Percentiles rank a stretch among this genome's conserved stretches.
These are phyloP conservation scores for Davidsoniella australis DNA, from an alignment of 2,329 filamentous ascomycete species.

Conservation along the genomic window DNA sequence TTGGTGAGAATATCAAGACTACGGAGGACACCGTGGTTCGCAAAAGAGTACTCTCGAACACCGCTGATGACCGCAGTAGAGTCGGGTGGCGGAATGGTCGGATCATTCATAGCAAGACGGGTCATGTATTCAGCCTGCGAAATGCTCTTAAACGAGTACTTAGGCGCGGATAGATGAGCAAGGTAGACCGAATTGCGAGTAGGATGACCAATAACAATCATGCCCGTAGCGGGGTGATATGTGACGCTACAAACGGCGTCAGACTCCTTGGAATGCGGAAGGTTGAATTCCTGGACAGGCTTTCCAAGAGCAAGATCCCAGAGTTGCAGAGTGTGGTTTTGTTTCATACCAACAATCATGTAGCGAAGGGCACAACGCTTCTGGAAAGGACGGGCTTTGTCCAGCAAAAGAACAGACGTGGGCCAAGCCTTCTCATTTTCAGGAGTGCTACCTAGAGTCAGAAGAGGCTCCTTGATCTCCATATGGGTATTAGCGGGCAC, in stretches of 20 bases:
- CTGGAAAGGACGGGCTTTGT: slow-evolving; percentile 85
- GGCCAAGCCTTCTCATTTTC: slow-evolving; percentile 91
- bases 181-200: slow-evolving; percentile 97
- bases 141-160: slow-evolving; percentile 69
- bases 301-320: slow-evolving; percentile 95
- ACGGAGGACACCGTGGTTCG: slow-evolving; percentile 67
- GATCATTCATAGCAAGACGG: slow-evolving; percentile 55
- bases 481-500: slow-evolving; percentile 40
- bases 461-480: slow-evolving; percentile 70
- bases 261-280: slow-evolving; percentile 89
- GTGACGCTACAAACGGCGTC: slow-evolving; percentile 96
- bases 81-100: slow-evolving; percentile 65
- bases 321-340: slow-evolving; percentile 94
- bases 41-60: slow-evolving; percentile 86
- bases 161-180: slow-evolving; percentile 82
- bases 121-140: slow-evolving; percentile 80
- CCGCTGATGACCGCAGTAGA: slow-evolving; percentile 96
- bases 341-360: slow-evolving; percentile 94
- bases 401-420: slow-evolving; percentile 86
- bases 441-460: slow-evolving; percentile 73
- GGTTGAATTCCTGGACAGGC: slow-evolving; percentile 89
- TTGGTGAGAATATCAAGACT: slow-evolving; percentile 76
- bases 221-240: slow-evolving; percentile 82
- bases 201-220: slow-evolving; percentile 88
- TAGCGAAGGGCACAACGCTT: slow-evolving; percentile 84